Evolutionary conservation across 2,329 filamentous ascomycete genomes (phyloP).

Genomic region (Zasmidium citrigriseum): DNA sequence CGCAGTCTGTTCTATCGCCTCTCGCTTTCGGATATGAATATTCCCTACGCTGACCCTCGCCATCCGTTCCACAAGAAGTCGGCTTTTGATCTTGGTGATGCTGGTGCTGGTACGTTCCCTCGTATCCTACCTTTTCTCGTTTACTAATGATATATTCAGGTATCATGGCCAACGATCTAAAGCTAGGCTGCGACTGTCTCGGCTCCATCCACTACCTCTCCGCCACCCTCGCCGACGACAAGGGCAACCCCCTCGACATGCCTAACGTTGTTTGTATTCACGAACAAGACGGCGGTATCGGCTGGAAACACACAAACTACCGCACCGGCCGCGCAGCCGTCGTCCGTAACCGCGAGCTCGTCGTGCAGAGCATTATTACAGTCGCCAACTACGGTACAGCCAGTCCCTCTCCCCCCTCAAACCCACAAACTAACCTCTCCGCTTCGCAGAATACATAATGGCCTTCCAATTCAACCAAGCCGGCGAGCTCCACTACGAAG

Average conservation of each 20-base stretch:
- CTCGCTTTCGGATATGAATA: slow-evolving; percentile 68
- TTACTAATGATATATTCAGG: too few species aligned
- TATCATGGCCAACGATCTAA: slow-evolving; percentile 68
- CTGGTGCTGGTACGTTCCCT: slow-evolving; percentile 52
- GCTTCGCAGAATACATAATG: slow-evolving; percentile 63
- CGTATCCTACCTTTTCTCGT: too few species aligned
- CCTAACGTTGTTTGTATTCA: slow-evolving; percentile 71
- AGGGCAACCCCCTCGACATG: slow-evolving; percentile 55
- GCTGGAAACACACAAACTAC: slow-evolving; percentile 74
- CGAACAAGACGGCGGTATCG: slow-evolving; percentile 69
- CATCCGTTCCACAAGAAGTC: slow-evolving; percentile 69
- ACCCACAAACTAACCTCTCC: background rate
- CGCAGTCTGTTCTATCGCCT: slow-evolving; percentile 69
- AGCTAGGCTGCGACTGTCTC: slow-evolving; percentile 70
- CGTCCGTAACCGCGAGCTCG: slow-evolving; percentile 64
- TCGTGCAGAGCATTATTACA: slow-evolving; percentile 68
- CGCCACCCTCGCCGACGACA: slow-evolving; percentile 59
- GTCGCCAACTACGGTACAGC: slow-evolving; percentile 1
- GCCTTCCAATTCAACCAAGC: slow-evolving; percentile 73
- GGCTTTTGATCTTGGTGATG: slow-evolving; percentile 70
- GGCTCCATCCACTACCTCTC: slow-evolving; percentile 70
- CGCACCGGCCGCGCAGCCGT: slow-evolving; percentile 65
- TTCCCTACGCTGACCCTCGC: slow-evolving; percentile 64
- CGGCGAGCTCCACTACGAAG: slow-evolving; percentile 66
- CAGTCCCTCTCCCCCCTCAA: background rate